These are phyloP conservation scores for Spiromastix sp. DNA, from an alignment of 2,329 filamentous ascomycete genomes.

Conservation along the genomic window DNA sequence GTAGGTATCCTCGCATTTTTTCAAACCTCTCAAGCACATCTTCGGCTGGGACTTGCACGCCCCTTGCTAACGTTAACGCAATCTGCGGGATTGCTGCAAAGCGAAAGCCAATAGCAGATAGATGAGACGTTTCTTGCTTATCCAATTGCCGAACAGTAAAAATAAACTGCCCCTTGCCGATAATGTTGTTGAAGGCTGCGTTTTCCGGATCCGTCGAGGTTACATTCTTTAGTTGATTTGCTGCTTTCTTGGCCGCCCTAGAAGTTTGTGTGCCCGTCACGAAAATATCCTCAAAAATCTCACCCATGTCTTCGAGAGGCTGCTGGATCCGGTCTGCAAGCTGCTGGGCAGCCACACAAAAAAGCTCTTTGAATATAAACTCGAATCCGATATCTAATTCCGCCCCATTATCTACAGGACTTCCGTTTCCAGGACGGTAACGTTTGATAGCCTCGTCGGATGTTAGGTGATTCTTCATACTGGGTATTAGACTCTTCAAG, in stretches of 20 bases:
- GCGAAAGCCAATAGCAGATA: slow-evolving; percentile 65
- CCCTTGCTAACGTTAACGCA: slow-evolving; percentile 55
- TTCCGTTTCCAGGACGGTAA: slow-evolving; percentile 38
- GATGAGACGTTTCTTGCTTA: slow-evolving; percentile 48
- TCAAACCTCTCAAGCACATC: slow-evolving; percentile 53
- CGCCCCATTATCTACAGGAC: slow-evolving; percentile 32
- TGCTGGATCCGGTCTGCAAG: slow-evolving; percentile 58
- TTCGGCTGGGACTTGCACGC: slow-evolving; percentile 60
- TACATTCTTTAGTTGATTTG: slow-evolving; percentile 23
- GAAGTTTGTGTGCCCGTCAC: slow-evolving; percentile 44
- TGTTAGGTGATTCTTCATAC: slow-evolving; percentile 63
- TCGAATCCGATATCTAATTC: slow-evolving; percentile 57
- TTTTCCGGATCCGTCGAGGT: slow-evolving; percentile 33
- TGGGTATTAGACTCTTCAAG: slow-evolving; percentile 56
- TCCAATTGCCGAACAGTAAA: slow-evolving; percentile 61
- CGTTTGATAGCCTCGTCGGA: slow-evolving; percentile 37
- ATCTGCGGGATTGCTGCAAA: slow-evolving; percentile 65
- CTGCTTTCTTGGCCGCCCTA: slow-evolving; percentile 17
- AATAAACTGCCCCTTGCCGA: slow-evolving; percentile 67
- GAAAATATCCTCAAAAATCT: slow-evolving; percentile 66
- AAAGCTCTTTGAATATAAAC: slow-evolving; percentile 68
- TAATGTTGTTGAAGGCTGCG: slow-evolving; percentile 24
- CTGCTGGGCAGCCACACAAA: slow-evolving; percentile 68
- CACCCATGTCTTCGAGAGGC: slow-evolving; percentile 53
- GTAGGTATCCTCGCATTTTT: slow-evolving; percentile 50